A percentile compares a stretch with the other conserved stretches of the same genome.
Evolutionary conservation across 306 rosid species (phyloP).

Genomic region (Sicyos baderoa): DNA sequence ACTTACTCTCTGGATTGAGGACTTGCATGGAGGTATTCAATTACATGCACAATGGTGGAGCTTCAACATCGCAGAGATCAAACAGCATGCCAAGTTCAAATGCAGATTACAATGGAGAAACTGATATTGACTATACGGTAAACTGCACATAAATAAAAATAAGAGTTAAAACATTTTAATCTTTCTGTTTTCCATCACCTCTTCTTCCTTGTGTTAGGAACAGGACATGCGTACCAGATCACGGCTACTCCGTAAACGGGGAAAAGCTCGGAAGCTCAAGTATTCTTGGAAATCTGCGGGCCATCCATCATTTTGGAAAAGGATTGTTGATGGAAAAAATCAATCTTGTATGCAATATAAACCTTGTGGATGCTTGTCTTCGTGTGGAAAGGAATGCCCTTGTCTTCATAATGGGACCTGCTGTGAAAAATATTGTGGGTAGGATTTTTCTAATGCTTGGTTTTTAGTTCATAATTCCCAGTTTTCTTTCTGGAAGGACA

Average conservation of each 20-base stretch:
- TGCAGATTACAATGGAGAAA: slow-evolving; percentile 48
- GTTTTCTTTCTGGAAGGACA: not conserved
- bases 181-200: not conserved
- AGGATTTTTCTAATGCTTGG: slow-evolving; percentile 20
- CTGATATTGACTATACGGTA: slow-evolving; percentile 50
- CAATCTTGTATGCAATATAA: slow-evolving; percentile 45
- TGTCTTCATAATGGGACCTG: slow-evolving; percentile 53
- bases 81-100: slow-evolving; percentile 38
- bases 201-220: slow-evolving; percentile 35
- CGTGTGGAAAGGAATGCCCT: slow-evolving; percentile 74
- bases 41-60: slow-evolving; percentile 71
- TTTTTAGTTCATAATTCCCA: not conserved
- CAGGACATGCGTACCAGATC: slow-evolving; percentile 69
- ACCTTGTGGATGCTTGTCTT: slow-evolving; percentile 66
- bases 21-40: slow-evolving; percentile 74
- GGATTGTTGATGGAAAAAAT: slow-evolving; percentile 49
- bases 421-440: slow-evolving; percentile 96
- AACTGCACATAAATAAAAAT: slow-evolving; percentile 21
- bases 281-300: slow-evolving; percentile 71
- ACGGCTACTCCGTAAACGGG: slow-evolving; percentile 69
- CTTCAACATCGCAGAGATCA: slow-evolving; percentile 41
- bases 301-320: slow-evolving; percentile 55
- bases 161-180: slow-evolving; percentile 12
- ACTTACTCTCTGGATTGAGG: slow-evolving; percentile 87
- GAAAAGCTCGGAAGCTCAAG: slow-evolving; percentile 77